Base-by-base conservation (phyloP, 169 alveolate species). In the Plasmodium billcollinsi region DNA sequence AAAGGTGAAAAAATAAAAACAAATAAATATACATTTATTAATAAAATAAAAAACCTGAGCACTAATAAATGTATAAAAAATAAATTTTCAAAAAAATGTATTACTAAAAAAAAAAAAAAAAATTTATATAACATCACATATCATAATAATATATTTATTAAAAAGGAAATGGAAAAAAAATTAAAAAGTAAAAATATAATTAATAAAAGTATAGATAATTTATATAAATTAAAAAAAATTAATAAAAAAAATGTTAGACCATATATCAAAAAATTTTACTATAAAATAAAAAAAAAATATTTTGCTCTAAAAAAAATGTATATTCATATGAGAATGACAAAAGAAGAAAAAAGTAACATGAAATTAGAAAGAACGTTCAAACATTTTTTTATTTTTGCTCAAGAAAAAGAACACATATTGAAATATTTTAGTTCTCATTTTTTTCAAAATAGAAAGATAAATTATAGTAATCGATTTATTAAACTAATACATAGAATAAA, bases 271-370 rank as follows among this genome's bases (percentile, higher is more conserved):
- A 86, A 71, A 45, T 72, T 86, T 33, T 72, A 86, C 39, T 86
- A 86, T 54, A 86, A 86, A 86, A 67, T 86, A 15, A 71, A 73
- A 58, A 86, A 73, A 54, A 86, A 86, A 66, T 86, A 72, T 21
- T 86, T 72, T 54, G 24, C 92, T 20, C 58, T 83, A 21, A 43
- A 58, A 54, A 86, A 86, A 72, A 69, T 18, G 24, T 83, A 83
- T 59, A 58, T 83, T n/a, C n/a, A 8, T 26, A 43, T 39, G 26
- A 56, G 65, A 21, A 56, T 56, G 29, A 50, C 62, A 18, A 39
- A 2, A 45, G 70, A 69, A 15, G 18, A 7, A 18, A 43, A 3
- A 15, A 63, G 85, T 1, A 21, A 9, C 24, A 5, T 18, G 59
- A 33, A 12, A 26, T 54, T 7, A 33, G 43, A 71, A 7, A 56